A percentile compares a stretch with the other conserved stretches of the same genome.
phyloP scores from a whole-genome alignment of 2,329 filamentous ascomycete genomes.

The Fusarium sp. region DNA sequence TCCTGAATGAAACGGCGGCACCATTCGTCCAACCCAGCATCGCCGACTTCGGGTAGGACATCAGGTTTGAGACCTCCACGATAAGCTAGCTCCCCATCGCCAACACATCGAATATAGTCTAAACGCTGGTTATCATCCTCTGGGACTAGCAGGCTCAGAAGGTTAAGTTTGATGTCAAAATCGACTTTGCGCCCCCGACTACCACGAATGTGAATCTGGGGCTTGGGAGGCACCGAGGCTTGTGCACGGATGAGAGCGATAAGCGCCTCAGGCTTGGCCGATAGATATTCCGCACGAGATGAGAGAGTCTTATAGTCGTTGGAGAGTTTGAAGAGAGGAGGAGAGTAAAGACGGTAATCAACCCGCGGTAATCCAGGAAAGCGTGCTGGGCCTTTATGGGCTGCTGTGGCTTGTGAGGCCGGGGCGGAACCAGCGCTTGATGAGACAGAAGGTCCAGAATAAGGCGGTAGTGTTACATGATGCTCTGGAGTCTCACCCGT shows the following conservation, averaged over 20 bases:
- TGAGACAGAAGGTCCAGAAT: slow-evolving; percentile 36
- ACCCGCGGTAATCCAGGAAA: slow-evolving; percentile 60
- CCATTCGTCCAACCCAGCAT: slow-evolving; percentile 60
- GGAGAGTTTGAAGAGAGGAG: slow-evolving; percentile 63
- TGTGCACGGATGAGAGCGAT: slow-evolving; percentile 59
- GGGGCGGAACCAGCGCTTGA: neutral
- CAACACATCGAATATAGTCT: slow-evolving; percentile 65
- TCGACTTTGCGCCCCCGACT: slow-evolving; percentile 57
- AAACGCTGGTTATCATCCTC: slow-evolving; percentile 57
- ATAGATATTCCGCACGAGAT: slow-evolving; percentile 60
- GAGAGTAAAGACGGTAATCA: slow-evolving; percentile 64
- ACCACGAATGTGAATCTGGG: slow-evolving; percentile 61
- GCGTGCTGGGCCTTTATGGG: slow-evolving; percentile 42
- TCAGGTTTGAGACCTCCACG: slow-evolving; percentile 58
- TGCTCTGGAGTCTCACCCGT: neutral
- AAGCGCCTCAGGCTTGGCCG: slow-evolving; percentile 57
- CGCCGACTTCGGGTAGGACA: slow-evolving; percentile 55
- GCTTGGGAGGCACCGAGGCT: slow-evolving; percentile 65
- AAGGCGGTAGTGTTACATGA: slow-evolving; percentile 32
- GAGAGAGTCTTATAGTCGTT: slow-evolving; percentile 59
- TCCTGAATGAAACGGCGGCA: slow-evolving; percentile 60
- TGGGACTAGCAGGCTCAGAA: slow-evolving; percentile 63
- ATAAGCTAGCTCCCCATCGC: slow-evolving; percentile 59
- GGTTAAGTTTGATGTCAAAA: slow-evolving; percentile 65
- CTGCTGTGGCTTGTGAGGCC: neutral